These are phyloP conservation scores for Phoma sp. DNA, from an alignment of 2,329 filamentous ascomycete genomes.

Conservation along the genomic window DNA sequence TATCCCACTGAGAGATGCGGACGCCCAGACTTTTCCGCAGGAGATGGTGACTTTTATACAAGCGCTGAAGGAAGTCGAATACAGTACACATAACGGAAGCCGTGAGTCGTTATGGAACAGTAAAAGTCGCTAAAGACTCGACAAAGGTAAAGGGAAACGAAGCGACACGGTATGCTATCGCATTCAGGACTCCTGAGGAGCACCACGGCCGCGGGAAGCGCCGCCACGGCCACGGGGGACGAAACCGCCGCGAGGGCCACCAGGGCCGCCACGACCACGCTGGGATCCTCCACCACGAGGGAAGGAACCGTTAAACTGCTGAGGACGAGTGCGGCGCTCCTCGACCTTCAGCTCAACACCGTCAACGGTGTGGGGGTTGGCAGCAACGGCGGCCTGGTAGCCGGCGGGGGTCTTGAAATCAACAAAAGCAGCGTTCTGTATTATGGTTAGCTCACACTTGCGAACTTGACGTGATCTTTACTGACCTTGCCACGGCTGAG, in stretches of 20 bases:
- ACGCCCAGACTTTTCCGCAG: constrained; percentile 45
- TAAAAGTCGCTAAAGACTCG: constrained; percentile 25
- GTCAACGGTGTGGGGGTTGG: constrained; percentile 85
- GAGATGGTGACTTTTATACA: constrained; percentile 48
- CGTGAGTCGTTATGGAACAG: constrained; percentile 45
- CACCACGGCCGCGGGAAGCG: constrained; percentile 58
- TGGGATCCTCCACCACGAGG: constrained; percentile 52
- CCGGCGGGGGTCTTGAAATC: constrained; percentile 84
- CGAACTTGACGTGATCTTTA: constrained; percentile 5
- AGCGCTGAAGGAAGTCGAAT: constrained; percentile 40
- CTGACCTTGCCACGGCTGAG: constrained; percentile 76
- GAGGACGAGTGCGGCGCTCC: constrained; percentile 72
- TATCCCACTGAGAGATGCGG: constrained; percentile 34
- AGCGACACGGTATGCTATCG: constrained; percentile 5
- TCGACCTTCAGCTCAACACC: constrained; percentile 85
- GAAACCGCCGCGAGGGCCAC: constrained; percentile 70
- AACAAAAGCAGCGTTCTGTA: constrained; percentile 92
- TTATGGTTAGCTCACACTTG: constrained; percentile 21
- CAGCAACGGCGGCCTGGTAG: constrained; percentile 80
- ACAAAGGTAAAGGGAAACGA: constrained; percentile 13
- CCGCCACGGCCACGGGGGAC: constrained; percentile 72
- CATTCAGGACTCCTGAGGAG: constrained; percentile 43
- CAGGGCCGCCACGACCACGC: constrained; percentile 66
- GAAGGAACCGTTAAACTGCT: constrained; percentile 42
- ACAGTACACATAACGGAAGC: constrained; percentile 47